Percentiles rank a stretch among this genome's conserved stretches.
phyloP scores from a whole-genome alignment of 176 grass and related monocot species.

The Eleusine indica region DNA sequence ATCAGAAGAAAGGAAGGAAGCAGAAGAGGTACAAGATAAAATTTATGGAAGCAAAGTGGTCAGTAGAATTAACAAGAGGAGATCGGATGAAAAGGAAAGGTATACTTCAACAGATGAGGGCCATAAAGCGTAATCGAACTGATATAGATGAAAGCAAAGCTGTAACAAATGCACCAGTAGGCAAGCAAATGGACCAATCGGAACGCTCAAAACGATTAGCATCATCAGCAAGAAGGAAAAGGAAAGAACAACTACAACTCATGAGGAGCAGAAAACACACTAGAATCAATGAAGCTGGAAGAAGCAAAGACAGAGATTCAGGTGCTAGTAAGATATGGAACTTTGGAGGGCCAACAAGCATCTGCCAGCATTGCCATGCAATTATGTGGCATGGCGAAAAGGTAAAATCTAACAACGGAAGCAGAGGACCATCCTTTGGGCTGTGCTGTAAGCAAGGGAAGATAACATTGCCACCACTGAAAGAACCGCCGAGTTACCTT shows the following conservation, averaged over 20 bases:
- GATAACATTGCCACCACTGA: background rate
- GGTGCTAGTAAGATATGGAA: background rate
- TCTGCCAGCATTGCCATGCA: background rate
- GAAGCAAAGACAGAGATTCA: background rate
- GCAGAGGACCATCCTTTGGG: background rate
- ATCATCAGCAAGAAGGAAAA: constrained; percentile 13
- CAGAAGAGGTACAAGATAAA: background rate
- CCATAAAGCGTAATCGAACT: background rate
- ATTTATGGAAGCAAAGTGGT: background rate
- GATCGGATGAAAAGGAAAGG: background rate
- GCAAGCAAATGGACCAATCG: background rate
- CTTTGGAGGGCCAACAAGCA: constrained; percentile 8
- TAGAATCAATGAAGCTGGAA: background rate
- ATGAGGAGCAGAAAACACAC: constrained; percentile 9
- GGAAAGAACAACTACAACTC: constrained; percentile 25
- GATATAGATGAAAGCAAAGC: background rate
- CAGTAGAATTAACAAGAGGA: background rate
- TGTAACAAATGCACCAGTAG: background rate
- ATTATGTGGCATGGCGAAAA: background rate
- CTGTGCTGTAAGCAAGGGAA: background rate
- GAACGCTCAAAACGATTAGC: background rate
- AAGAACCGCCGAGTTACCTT: constrained; percentile 1
- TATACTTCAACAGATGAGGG: background rate
- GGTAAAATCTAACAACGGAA: background rate
- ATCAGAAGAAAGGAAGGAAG: background rate